phyloP scores from a whole-genome alignment of 257 asterid species.

The Petunia axillaris region DNA sequence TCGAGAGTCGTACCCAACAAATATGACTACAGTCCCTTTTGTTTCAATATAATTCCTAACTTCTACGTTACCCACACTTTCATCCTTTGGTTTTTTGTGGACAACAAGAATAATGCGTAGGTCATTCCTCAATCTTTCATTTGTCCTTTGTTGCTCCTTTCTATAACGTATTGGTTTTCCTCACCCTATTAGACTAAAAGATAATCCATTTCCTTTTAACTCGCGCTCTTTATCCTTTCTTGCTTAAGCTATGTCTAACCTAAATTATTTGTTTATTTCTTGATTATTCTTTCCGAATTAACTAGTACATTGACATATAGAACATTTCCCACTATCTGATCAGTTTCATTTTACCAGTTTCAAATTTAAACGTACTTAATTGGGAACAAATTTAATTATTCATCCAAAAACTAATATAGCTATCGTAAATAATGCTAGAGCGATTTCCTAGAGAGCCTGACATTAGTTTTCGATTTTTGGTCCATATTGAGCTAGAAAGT shows the following conservation, averaged over 20 bases:
- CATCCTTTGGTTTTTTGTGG: neutral
- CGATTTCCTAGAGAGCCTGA: neutral
- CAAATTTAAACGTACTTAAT: neutral
- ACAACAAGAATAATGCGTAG: constrained; percentile 23
- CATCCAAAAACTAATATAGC: neutral
- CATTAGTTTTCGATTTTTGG: neutral
- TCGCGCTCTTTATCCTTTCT: constrained; percentile 13
- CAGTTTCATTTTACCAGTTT: too few species aligned
- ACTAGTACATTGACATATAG: too few species aligned
- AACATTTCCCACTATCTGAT: too few species aligned
- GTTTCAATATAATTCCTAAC: constrained; percentile 24
- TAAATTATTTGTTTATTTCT: constrained; percentile 11
- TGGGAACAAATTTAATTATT: neutral
- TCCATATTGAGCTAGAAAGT: constrained; percentile 8
- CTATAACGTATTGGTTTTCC: constrained; percentile 29
- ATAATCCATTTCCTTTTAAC: neutral
- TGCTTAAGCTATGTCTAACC: constrained; percentile 19
- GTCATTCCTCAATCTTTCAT: neutral
- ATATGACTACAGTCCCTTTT: constrained; percentile 10
- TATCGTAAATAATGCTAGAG: neutral
- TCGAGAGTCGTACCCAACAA: constrained; percentile 38
- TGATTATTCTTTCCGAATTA: neutral
- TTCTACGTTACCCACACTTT: constrained; percentile 18
- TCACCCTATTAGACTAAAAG: constrained; percentile 19
- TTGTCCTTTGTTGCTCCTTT: constrained; percentile 24